phyloP scores from a whole-genome alignment of 1,139 yeast species.

The Suhomyces taliae region DNA sequence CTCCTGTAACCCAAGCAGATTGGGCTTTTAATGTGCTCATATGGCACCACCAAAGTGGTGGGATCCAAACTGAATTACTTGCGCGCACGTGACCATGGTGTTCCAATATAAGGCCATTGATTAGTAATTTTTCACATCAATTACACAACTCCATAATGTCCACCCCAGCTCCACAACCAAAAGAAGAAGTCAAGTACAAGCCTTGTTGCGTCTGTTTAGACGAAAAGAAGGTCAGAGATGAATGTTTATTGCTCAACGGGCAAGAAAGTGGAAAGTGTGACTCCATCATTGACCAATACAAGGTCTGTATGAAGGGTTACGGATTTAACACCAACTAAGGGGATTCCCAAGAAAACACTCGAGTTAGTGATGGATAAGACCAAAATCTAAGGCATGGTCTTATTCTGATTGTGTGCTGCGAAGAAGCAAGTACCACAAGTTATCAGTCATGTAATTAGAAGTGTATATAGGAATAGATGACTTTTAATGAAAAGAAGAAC shows the following conservation, averaged over 20 bases:
- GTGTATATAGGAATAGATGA: not conserved
- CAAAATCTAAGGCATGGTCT: too few relatives aligned
- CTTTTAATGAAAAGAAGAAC: not conserved
- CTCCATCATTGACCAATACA: conserved; percentile 67
- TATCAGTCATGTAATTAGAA: not conserved
- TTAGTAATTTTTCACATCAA: conserved; percentile 8
- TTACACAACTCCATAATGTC: conserved; percentile 4
- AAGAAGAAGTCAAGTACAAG: conserved; percentile 58
- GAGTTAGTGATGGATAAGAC: too few relatives aligned
- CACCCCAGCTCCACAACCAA: conserved; percentile 3
- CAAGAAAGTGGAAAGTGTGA: conserved; percentile 84
- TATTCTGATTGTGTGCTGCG: not conserved
- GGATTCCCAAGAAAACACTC: not conserved
- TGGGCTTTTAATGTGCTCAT: not conserved
- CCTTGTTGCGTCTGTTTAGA: conserved; percentile 96
- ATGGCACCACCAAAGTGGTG: not conserved
- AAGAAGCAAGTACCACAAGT: not conserved
- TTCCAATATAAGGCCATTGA: not conserved
- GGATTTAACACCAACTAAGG: conserved; percentile 55
- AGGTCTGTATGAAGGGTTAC: conserved; percentile 85
- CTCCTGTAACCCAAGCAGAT: too few relatives aligned
- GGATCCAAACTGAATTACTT: not conserved
- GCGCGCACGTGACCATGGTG: not conserved
- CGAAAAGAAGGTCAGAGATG: conserved; percentile 82
- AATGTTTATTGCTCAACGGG: conserved; percentile 80